phyloP scores from a whole-genome alignment of 75 land plant genomes.

The Pinus taeda region DNA sequence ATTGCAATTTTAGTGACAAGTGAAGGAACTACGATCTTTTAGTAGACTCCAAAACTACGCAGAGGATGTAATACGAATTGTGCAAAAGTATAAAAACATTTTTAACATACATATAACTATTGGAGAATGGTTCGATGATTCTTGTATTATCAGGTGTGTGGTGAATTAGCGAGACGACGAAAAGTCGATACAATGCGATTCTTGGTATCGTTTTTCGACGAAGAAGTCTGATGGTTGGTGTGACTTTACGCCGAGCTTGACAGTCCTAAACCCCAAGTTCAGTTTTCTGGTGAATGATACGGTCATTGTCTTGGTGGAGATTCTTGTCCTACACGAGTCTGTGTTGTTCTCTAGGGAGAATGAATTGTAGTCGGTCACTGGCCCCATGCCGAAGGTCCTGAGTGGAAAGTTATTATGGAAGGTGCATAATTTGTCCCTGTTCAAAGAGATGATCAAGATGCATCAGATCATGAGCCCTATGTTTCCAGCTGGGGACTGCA shows the following conservation, averaged over 20 bases:
- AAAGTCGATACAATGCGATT: conserved; percentile 43
- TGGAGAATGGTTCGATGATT: too few relatives aligned
- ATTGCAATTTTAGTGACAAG: too few relatives aligned
- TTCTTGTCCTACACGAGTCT: conserved; percentile 39
- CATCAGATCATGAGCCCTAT: conserved; percentile 46
- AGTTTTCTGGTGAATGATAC: conserved; percentile 39
- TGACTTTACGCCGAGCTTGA: conserved; percentile 38
- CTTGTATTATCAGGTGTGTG: not conserved
- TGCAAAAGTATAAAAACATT: too few relatives aligned
- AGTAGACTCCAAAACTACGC: too few relatives aligned
- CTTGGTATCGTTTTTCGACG: conserved; percentile 50
- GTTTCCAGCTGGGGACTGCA: conserved; percentile 24
- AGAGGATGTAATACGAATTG: too few relatives aligned
- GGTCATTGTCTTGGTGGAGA: conserved; percentile 40
- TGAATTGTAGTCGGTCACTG: conserved; percentile 26
- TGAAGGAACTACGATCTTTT: too few relatives aligned
- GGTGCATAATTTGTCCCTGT: too few relatives aligned
- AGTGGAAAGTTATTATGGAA: conserved; percentile 33
- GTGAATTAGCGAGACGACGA: conserved; percentile 43
- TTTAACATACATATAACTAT: too few relatives aligned
- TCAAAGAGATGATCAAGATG: conserved; percentile 46
- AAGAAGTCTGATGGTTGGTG: conserved; percentile 65
- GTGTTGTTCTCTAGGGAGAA: conserved; percentile 41
- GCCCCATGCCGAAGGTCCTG: conserved; percentile 41
- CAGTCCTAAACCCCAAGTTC: conserved; percentile 28